Conservation (phyloP, 805 yeast genomes). For the Barnettozyma siamensis region DNA sequence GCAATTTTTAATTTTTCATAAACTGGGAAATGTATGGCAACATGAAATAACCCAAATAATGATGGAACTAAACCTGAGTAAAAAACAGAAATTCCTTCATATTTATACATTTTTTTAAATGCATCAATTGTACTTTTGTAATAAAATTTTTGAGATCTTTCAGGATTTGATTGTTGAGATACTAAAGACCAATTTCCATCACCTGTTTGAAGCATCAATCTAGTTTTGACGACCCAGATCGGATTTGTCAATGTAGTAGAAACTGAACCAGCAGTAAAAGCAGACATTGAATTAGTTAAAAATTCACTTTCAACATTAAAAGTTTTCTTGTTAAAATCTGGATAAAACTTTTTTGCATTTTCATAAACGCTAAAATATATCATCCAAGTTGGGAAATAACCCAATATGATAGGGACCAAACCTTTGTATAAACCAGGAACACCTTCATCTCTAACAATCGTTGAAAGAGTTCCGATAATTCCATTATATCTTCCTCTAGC, state of each 20-base stretch:
- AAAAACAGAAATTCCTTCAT: slow-evolving; percentile 77
- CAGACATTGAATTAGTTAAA: slow-evolving; percentile 43
- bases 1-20: slow-evolving; percentile 73
- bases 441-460: slow-evolving; percentile 76
- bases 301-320: slow-evolving; percentile 26
- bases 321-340: slow-evolving; percentile 29
- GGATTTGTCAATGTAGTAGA: slow-evolving; percentile 88
- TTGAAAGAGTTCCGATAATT: slow-evolving; percentile 53
- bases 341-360: slow-evolving; percentile 55
- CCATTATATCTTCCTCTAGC: slow-evolving; percentile 40
- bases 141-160: slow-evolving; percentile 25
- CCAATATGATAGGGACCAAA: slow-evolving; percentile 83
- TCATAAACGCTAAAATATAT: slow-evolving; percentile 91
- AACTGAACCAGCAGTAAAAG: slow-evolving; percentile 83
- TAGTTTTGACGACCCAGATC: slow-evolving; percentile 95
- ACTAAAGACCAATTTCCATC: slow-evolving; percentile 15
- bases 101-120: slow-evolving; percentile 63
- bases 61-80: slow-evolving; percentile 91
- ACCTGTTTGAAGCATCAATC: slow-evolving; percentile 79
- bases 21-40: slow-evolving; percentile 93
- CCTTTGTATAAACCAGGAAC: slow-evolving; percentile 82
- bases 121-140: slow-evolving; percentile 84
- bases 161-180: slow-evolving; percentile 10
- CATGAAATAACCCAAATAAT: slow-evolving; percentile 83
- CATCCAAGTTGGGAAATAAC: slow-evolving; percentile 97